phyloP scores from a whole-genome alignment of 345 rosid genomes.

The Chamaenerion angustifolium region DNA sequence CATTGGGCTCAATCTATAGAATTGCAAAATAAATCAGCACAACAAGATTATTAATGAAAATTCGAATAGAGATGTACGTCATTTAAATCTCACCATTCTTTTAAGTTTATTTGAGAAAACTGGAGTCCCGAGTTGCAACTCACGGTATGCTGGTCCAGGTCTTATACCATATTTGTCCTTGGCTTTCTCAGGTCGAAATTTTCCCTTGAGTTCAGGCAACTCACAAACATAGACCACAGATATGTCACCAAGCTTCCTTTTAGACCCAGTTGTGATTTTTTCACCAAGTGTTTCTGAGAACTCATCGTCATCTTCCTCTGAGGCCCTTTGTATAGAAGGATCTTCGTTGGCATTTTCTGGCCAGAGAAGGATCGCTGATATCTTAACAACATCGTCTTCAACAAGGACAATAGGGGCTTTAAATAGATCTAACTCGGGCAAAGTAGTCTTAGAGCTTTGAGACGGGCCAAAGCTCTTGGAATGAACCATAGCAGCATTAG shows the following conservation, averaged over 20 bases:
- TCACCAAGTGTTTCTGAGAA: neutral
- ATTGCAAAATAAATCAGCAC: slow-evolving; percentile 2
- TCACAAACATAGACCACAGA: slow-evolving; percentile 86
- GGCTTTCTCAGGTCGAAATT: slow-evolving; percentile 69
- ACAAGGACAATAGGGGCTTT: slow-evolving; percentile 47
- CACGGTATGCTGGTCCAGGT: slow-evolving; percentile 73
- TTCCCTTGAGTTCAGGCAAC: slow-evolving; percentile 74
- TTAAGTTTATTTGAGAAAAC: slow-evolving; percentile 60
- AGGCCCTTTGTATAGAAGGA: neutral
- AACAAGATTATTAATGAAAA: slow-evolving; percentile 1
- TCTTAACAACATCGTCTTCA: slow-evolving; percentile 68
- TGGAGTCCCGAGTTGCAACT: slow-evolving; percentile 68
- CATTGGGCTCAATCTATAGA: slow-evolving; percentile 76
- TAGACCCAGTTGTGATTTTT: slow-evolving; percentile 9
- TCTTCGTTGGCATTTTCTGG: slow-evolving; percentile 9
- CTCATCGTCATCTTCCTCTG: neutral
- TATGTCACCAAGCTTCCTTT: slow-evolving; percentile 49
- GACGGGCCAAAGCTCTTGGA: slow-evolving; percentile 63
- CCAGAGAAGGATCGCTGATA: slow-evolving; percentile 56
- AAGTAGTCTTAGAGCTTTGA: slow-evolving; percentile 22
- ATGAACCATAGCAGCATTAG: slow-evolving; percentile 95
- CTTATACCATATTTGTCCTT: slow-evolving; percentile 52
- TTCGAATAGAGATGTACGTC: slow-evolving; percentile 4
- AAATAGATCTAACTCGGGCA: slow-evolving; percentile 21
- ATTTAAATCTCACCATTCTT: slow-evolving; percentile 44